Percentiles rank a stretch among this genome's conserved stretches.
Conservation (phyloP, 371 early-diverging fungal species). For the Cokeromyces recurvatus region DNA sequence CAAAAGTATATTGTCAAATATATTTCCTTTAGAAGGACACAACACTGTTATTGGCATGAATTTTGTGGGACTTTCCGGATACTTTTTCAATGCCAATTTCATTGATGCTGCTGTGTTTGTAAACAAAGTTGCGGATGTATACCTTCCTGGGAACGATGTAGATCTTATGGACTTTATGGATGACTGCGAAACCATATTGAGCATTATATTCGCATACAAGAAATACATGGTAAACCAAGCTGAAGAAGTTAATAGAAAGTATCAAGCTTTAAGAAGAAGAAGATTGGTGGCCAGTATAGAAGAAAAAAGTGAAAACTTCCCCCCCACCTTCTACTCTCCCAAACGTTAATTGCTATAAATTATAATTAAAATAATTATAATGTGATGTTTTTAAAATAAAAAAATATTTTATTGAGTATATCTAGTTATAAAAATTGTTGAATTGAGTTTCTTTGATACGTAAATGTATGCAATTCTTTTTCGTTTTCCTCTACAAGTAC, state of each 20-base stretch:
- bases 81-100: not conserved
- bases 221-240: conserved; percentile 2
- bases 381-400: too few relatives aligned
- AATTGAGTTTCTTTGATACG: too few relatives aligned
- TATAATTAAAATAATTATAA: too few relatives aligned
- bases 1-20: conserved; percentile 2
- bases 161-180: not conserved
- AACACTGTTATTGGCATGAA: conserved; percentile 1
- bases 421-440: too few relatives aligned
- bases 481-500: too few relatives aligned
- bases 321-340: conserved; percentile 4
- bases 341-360: not conserved
- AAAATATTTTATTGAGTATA: too few relatives aligned
- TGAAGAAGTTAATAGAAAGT: not conserved
- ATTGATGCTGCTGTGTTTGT: not conserved
- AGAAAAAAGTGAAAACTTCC: conserved; percentile 22
- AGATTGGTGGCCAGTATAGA: conserved; percentile 20
- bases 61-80: conserved; percentile 3
- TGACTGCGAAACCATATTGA: not conserved
- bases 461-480: too few relatives aligned
- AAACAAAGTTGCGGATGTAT: not conserved
- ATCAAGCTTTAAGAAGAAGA: not conserved
- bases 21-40: not conserved
- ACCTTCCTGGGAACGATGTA: not conserved
- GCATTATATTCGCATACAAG: not conserved